phyloP scores from a whole-genome alignment of 106 monocot species.

The Iris macrosiphon region DNA sequence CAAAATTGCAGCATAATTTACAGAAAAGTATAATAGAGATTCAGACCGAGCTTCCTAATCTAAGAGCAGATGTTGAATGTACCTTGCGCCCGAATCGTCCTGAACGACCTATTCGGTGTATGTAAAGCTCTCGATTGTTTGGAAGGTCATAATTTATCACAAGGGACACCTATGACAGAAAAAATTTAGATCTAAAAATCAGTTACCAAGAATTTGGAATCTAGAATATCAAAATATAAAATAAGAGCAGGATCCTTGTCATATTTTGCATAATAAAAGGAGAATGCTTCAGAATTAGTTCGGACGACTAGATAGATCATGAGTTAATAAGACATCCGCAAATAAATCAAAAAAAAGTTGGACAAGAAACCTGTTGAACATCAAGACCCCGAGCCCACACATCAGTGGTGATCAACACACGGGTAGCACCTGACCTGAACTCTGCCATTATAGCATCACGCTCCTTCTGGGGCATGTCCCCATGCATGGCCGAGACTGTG shows the following conservation, averaged over 20 bases:
- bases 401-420: conserved; percentile 87
- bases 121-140: conserved; percentile 82
- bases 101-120: conserved; percentile 84
- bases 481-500: conserved; percentile 95
- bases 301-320: too few relatives aligned
- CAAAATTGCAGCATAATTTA: too few relatives aligned
- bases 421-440: conserved; percentile 69
- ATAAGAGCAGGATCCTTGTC: too few relatives aligned
- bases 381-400: conserved; percentile 90
- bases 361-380: conserved; percentile 94
- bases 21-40: too few relatives aligned
- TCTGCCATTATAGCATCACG: conserved; percentile 85
- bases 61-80: too few relatives aligned
- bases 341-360: background rate
- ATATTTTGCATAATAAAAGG: too few relatives aligned
- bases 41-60: too few relatives aligned
- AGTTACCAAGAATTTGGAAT: too few relatives aligned
- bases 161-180: conserved; percentile 55
- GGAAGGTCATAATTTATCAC: conserved; percentile 86
- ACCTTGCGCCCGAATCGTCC: conserved; percentile 97
- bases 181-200: too few relatives aligned
- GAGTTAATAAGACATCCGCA: too few relatives aligned
- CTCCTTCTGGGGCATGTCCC: conserved; percentile 93
- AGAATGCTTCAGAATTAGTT: too few relatives aligned
- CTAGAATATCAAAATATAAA: too few relatives aligned